Conservation (phyloP, 2,329 filamentous ascomycete genomes). For the Cryphonectria naterciae region DNA sequence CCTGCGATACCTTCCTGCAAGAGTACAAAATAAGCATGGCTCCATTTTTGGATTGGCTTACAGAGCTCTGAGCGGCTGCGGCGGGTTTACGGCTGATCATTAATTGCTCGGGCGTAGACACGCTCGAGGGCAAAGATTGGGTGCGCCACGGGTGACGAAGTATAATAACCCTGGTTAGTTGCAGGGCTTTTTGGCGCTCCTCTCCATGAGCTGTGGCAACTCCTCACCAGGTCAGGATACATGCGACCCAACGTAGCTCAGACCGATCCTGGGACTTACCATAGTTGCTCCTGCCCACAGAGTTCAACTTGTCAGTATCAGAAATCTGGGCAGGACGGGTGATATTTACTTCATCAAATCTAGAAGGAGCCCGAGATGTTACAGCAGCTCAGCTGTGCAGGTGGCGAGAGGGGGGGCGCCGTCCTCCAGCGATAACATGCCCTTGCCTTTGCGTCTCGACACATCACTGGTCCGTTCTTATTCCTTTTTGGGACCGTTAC, state of each 20-base stretch:
- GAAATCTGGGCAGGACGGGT: too few species aligned
- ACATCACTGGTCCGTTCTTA: neutral
- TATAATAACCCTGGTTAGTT: too few species aligned
- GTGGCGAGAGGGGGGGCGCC: neutral
- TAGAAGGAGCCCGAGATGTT: too few species aligned
- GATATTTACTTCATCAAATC: too few species aligned
- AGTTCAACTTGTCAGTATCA: too few species aligned
- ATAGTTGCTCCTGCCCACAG: too few species aligned
- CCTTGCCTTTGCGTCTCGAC: neutral
- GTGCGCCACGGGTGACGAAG: too few species aligned
- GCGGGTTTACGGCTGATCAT: neutral
- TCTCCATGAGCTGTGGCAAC: neutral
- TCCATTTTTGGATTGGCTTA: neutral
- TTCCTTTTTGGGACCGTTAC: neutral
- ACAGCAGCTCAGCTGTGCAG: neutral
- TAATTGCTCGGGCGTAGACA: neutral
- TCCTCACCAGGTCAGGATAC: neutral
- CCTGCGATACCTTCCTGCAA: neutral
- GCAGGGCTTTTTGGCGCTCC: too few species aligned
- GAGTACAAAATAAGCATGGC: neutral
- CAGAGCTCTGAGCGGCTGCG: neutral
- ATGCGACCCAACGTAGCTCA: constrained; percentile 3
- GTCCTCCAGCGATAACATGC: neutral
- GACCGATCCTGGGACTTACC: too few species aligned
- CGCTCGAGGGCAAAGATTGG: neutral